Percentiles rank a stretch among this genome's conserved stretches.
Conservation (phyloP, 106 monocot genomes). For the Platanthera guangdongensis region DNA sequence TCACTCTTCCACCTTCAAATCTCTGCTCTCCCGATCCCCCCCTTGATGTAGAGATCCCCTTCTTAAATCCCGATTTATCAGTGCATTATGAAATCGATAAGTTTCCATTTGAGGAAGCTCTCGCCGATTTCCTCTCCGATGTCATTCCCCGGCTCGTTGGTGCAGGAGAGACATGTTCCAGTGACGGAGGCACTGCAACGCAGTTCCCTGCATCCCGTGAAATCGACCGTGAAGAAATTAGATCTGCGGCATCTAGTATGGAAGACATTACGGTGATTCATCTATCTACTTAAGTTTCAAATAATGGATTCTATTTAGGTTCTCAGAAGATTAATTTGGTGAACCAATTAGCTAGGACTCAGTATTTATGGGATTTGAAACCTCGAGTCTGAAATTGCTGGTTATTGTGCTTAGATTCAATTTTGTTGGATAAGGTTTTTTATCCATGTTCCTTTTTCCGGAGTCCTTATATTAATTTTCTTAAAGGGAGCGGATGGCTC, state of each 20-base stretch:
- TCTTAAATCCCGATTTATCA: conserved; percentile 7
- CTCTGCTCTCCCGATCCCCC: conserved; percentile 12
- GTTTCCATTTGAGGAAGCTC: conserved; percentile 41
- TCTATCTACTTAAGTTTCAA: not conserved
- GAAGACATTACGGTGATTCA: not conserved
- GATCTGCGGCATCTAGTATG: conserved; percentile 9
- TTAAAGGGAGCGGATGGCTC: conserved; percentile 29
- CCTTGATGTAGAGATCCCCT: conserved; percentile 4
- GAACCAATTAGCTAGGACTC: not conserved
- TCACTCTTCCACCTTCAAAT: conserved; percentile 30
- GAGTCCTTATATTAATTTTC: conserved; percentile 10
- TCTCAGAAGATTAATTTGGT: not conserved
- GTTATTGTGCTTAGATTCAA: not conserved
- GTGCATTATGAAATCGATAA: conserved; percentile 25
- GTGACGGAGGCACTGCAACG: not conserved
- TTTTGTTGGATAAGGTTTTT: not conserved
- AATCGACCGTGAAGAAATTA: not conserved
- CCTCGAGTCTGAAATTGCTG: not conserved
- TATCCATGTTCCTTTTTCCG: not conserved
- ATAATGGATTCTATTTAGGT: not conserved
- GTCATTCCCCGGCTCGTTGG: conserved; percentile 31
- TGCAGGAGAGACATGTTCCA: not conserved
- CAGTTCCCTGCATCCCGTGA: not conserved
- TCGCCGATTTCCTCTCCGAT: conserved; percentile 42
- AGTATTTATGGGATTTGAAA: not conserved